phyloP scores from a whole-genome alignment of 2,329 filamentous ascomycete species.

The Cercospora citrullina region DNA sequence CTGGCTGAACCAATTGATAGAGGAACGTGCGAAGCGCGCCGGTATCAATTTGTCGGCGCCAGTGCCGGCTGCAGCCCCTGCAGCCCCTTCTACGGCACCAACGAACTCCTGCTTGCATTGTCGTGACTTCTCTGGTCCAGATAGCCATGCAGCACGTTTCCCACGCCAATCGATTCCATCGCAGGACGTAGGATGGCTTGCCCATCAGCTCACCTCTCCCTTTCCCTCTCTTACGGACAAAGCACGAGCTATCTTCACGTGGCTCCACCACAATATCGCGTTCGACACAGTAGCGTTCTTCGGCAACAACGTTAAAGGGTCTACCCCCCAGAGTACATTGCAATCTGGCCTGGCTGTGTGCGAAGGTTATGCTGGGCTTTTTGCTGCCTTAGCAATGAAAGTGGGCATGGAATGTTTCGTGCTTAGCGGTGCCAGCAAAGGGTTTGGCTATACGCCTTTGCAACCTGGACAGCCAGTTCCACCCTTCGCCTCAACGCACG shows the following conservation, averaged over 20 bases:
- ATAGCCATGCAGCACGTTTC: constrained; percentile 74
- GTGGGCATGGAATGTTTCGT: constrained; percentile 78
- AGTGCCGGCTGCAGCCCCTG: constrained; percentile 9
- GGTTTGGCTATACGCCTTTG: constrained; percentile 68
- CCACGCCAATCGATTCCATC: constrained; percentile 72
- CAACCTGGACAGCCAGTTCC: constrained; percentile 66
- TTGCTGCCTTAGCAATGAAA: constrained; percentile 72
- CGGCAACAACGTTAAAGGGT: constrained; percentile 63
- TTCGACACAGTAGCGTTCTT: constrained; percentile 86
- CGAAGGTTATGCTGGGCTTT: constrained; percentile 84
- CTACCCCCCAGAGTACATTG: constrained; percentile 71
- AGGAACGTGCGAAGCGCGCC: constrained; percentile 15
- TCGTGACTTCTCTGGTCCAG: constrained; percentile 82
- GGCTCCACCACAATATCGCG: constrained; percentile 89
- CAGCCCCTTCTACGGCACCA: constrained; percentile 16
- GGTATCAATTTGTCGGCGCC: constrained; percentile 18
- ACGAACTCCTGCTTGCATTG: constrained; percentile 69
- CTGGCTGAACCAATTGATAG: constrained; percentile 15
- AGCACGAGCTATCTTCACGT: constrained; percentile 87
- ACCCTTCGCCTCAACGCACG: constrained; percentile 64
- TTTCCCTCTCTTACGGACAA: constrained; percentile 91
- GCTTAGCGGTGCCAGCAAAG: constrained; percentile 80
- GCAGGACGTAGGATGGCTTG: constrained; percentile 67
- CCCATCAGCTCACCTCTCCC: constrained; percentile 71
- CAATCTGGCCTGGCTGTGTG: constrained; percentile 81